phyloP scores from a whole-genome alignment of 2,329 filamentous ascomycete genomes.

The Pestalotiopsis sp. region DNA sequence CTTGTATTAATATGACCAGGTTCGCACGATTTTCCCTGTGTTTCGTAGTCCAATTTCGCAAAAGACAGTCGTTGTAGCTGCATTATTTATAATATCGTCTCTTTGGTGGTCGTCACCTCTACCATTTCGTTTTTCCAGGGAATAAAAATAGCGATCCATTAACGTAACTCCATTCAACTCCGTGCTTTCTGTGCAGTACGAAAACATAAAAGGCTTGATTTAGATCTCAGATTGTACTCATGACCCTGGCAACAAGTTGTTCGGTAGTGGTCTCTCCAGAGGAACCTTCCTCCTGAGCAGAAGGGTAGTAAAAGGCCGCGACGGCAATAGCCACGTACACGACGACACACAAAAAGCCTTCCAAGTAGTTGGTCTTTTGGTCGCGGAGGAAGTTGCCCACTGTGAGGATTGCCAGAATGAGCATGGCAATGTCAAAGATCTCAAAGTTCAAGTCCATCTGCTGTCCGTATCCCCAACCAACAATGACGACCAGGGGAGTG shows the following conservation, averaged over 20 bases:
- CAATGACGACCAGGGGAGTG: constrained; percentile 78
- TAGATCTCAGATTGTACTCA: neutral
- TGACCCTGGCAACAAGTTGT: neutral
- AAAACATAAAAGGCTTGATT: neutral
- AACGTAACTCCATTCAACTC: neutral
- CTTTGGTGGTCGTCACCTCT: too few species aligned
- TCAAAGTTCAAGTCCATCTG: constrained; percentile 83
- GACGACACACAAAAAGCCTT: constrained; percentile 79
- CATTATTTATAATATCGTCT: too few species aligned
- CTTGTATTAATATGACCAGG: too few species aligned
- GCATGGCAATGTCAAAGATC: constrained; percentile 79
- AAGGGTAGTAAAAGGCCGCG: constrained; percentile 59
- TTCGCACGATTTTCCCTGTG: too few species aligned
- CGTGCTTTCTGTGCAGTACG: neutral
- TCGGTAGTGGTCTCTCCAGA: neutral
- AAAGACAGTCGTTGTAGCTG: too few species aligned
- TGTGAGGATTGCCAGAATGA: constrained; percentile 83
- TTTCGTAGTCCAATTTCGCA: too few species aligned
- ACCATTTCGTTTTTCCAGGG: neutral
- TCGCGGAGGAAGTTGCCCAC: constrained; percentile 88
- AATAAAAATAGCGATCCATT: neutral
- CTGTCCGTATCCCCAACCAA: constrained; percentile 77
- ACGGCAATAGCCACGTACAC: constrained; percentile 64
- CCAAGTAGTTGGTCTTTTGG: constrained; percentile 87
- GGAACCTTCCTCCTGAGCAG: neutral